Conservation (phyloP, 73 alveolate species). For the Paramecium biaurelia region DNA sequence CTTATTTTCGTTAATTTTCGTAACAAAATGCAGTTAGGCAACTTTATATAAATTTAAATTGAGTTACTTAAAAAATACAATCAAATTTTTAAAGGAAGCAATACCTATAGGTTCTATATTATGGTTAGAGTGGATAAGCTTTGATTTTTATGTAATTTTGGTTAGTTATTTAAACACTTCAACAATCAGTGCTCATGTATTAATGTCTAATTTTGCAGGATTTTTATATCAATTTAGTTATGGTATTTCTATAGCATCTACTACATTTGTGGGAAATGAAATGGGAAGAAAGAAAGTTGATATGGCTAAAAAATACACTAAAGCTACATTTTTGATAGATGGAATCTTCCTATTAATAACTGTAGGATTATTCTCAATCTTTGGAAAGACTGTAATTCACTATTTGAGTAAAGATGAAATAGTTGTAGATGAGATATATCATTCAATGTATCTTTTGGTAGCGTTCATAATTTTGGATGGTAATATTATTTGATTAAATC, state of each 20-base stretch:
- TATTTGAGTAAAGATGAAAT: background rate
- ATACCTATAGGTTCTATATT: background rate
- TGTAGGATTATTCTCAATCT: background rate
- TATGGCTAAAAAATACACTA: constrained; percentile 33
- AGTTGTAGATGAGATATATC: background rate
- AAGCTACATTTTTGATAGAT: background rate
- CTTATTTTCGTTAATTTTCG: background rate
- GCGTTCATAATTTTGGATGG: background rate
- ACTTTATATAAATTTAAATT: background rate
- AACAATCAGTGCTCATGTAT: constrained; percentile 2
- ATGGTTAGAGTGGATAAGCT: background rate
- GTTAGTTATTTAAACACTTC: background rate
- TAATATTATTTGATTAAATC: background rate
- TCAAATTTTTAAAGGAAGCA: background rate
- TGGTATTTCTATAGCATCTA: constrained; percentile 50
- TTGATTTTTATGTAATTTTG: background rate
- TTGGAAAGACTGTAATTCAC: background rate
- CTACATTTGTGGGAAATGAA: constrained; percentile 51
- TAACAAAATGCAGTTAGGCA: background rate
- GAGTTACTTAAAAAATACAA: background rate
- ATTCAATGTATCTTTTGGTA: background rate
- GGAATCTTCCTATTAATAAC: background rate
- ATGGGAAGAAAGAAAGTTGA: constrained; percentile 62
- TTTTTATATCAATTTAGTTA: constrained; percentile 18
- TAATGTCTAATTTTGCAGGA: constrained; percentile 37